Base-by-base conservation (phyloP, 1,139 yeast species). In the Nakaseomyces glabratus region DNA sequence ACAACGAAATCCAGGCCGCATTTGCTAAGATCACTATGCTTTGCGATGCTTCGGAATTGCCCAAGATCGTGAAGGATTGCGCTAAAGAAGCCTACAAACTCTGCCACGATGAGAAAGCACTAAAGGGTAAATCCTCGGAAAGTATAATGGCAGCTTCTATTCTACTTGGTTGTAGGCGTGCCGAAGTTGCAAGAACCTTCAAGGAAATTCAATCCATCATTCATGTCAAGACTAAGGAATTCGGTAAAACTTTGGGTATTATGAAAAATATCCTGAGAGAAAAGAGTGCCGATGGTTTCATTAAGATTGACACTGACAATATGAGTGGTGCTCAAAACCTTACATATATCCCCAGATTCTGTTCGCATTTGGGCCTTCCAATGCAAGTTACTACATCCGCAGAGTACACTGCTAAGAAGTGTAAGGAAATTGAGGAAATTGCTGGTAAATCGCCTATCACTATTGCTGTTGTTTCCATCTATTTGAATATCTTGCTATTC, bases 361-460 rank as follows among this genome's bases (percentile, higher is more conserved):
- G 98, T 62, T 86, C 97, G 13, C 94, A 88, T 54, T 69, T 90
- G 66, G 97, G 96, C 41, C 68, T 90, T 40, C 70, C 77, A 25
- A 76, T 86, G 39, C 88, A 78, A 58, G 79, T 88, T 33, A 82
- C 96, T 20, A 82, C 86, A 46, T 93, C 95, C 4, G 95, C 98
- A 3, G 97, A 90, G 58, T 74, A 80, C 51, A 85, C 90, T 48
- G 96, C 95, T 2, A 75, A 86, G 56, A 71, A 78, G 44, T 85
- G 94, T 51, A 84, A 85, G 52, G 95, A 82, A 40, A 81, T 81
- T 41, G 96, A 96, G 36, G 93, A 93, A 19, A 69, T 90, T 53
- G 97, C 95, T 6, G 98, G 98, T 50, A 74, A 96, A 48, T 85
- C 96, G 1, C 98, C 98, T 20, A 88, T 90, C 34, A 90, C 98